A percentile compares a stretch with the other conserved stretches of the same genome.
Conservation (phyloP, 2,329 filamentous ascomycete species). For the Sporothrix dimorphospora region DNA sequence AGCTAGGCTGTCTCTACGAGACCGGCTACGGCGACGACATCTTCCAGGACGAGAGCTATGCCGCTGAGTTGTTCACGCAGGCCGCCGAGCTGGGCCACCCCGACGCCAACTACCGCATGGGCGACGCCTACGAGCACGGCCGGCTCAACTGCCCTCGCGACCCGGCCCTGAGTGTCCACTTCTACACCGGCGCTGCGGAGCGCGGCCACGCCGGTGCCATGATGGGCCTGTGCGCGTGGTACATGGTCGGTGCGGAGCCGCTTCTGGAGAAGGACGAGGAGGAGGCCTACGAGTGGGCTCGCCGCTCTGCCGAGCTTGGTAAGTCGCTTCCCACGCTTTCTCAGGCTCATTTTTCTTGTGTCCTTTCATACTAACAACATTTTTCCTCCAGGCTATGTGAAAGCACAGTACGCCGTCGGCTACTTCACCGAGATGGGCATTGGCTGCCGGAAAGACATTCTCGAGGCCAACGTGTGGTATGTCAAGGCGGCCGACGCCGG, state of each 20-base stretch:
- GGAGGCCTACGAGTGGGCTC: slow-evolving; percentile 96
- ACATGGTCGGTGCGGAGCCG: slow-evolving; percentile 91
- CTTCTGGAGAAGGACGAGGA: slow-evolving; percentile 93
- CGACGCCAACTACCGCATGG: slow-evolving; percentile 83
- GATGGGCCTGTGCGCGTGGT: slow-evolving; percentile 99
- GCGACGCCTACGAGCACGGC: slow-evolving; percentile 96
- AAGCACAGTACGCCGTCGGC: slow-evolving; percentile 90
- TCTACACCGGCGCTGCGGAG: slow-evolving; percentile 92
- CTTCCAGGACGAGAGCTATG: slow-evolving; percentile 87
- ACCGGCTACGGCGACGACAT: slow-evolving; percentile 93
- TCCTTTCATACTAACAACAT: not conserved
- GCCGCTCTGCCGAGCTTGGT: slow-evolving; percentile 83
- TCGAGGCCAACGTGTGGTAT: slow-evolving; percentile 98
- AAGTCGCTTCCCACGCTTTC: slow-evolving; percentile 41
- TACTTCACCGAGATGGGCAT: slow-evolving; percentile 99
- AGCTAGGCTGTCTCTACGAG: slow-evolving; percentile 86
- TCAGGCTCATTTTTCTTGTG: not conserved
- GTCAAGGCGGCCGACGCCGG: slow-evolving; percentile 92
- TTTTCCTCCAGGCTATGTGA: slow-evolving; percentile 57
- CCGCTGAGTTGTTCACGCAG: slow-evolving; percentile 91
- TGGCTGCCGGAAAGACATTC: slow-evolving; percentile 87
- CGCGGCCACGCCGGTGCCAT: slow-evolving; percentile 82
- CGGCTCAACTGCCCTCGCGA: slow-evolving; percentile 84
- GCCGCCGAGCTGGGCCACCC: slow-evolving; percentile 89
- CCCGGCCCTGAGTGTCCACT: slow-evolving; percentile 91